Conservation (phyloP, 768 basidiomycete genomes). For the Suillus hirtellus region DNA sequence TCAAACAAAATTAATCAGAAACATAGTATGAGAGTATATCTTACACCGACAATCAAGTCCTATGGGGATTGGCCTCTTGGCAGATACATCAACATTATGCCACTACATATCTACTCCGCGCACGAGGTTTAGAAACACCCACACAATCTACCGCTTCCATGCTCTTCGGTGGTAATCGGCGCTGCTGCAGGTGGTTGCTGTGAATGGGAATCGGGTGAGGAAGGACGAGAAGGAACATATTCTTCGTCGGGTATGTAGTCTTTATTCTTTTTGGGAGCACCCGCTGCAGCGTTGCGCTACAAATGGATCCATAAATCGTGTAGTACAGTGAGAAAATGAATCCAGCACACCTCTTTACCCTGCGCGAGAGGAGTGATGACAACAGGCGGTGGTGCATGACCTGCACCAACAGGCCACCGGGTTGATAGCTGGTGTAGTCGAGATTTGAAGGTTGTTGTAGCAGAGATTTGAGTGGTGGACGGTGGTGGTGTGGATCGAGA, state of each 20-base stretch:
- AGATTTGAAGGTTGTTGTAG: background rate
- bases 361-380: background rate
- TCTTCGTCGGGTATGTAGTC: background rate
- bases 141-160: background rate
- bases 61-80: background rate
- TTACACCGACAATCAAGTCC: background rate
- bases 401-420: background rate
- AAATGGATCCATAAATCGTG: background rate
- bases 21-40: background rate
- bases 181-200: background rate
- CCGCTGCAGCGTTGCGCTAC: background rate
- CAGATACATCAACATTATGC: background rate
- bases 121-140: background rate
- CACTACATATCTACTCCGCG: background rate
- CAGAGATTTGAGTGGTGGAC: background rate
- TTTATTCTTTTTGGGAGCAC: background rate
- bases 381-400: background rate
- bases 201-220: background rate
- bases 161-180: too few species aligned
- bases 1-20: background rate
- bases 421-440: too few species aligned
- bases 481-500: too few species aligned
- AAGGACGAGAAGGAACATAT: background rate
- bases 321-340: background rate
- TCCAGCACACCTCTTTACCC: background rate